These are phyloP conservation scores for Rhynchospora breviuscula DNA, from an alignment of 176 grass and related monocot species.

Conservation along the genomic window DNA sequence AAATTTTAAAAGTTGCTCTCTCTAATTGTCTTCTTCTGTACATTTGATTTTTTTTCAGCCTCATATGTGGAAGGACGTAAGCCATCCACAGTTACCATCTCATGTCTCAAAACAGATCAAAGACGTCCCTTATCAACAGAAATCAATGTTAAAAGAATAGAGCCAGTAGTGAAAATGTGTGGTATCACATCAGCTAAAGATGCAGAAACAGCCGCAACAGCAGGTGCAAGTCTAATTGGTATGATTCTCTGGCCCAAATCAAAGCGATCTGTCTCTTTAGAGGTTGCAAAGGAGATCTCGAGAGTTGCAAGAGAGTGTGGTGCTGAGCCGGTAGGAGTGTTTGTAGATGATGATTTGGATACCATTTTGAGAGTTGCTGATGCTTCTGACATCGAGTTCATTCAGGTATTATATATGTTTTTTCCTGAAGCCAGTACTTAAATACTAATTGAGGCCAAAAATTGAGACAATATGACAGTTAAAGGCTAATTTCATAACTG, in stretches of 20 bases:
- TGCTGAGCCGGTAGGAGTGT: constrained; percentile 73
- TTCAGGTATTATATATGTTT: constrained; percentile 54
- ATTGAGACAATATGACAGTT: neutral
- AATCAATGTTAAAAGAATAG: constrained; percentile 19
- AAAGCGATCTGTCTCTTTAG: constrained; percentile 54
- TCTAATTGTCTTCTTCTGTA: neutral
- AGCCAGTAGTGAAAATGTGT: constrained; percentile 83
- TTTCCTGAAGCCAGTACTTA: neutral
- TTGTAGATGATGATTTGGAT: constrained; percentile 84
- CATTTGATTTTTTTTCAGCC: neutral
- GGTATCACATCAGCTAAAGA: constrained; percentile 75
- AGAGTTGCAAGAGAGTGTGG: constrained; percentile 50
- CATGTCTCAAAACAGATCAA: constrained; percentile 27
- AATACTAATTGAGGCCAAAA: neutral
- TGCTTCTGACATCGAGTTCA: constrained; percentile 51
- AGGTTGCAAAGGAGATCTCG: constrained; percentile 71
- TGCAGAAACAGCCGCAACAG: constrained; percentile 54
- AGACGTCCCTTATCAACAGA: constrained; percentile 19
- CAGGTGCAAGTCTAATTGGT: constrained; percentile 75
- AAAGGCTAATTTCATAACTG: neutral
- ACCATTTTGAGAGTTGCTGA: constrained; percentile 56
- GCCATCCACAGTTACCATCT: constrained; percentile 4
- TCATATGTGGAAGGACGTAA: constrained; percentile 28
- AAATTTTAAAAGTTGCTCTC: neutral
- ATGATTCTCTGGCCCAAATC: constrained; percentile 85